Evolutionary conservation across 2,329 filamentous ascomycete species (phyloP), one percentile per base, ranked within the genome.

Genomic region (Epichloe festucae): DNA sequence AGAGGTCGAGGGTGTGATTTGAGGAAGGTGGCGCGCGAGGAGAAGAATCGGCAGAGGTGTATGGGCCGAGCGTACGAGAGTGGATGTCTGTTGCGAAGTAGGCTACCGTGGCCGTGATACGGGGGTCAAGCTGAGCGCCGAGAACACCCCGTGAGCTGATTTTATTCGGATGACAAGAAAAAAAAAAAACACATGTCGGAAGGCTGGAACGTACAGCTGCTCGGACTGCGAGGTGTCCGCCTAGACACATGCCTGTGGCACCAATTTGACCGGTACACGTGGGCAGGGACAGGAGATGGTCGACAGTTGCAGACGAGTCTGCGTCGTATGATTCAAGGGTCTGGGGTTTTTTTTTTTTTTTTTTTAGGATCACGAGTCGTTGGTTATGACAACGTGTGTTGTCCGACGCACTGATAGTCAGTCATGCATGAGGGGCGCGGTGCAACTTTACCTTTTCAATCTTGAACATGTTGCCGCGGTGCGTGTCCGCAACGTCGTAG

Each of bases 51-150:
- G 57, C 79, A 71, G 53, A 61, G 11, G 61, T 49, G 62, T 76
- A 58, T 4, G 79, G 77, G 23, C 89, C 91, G 1, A 97, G 77
- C 8, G 84, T 88, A 52, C 79, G 77, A 56, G 75, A 80, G 72
- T 96, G 91, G 49, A 96, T 82, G 70, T 96, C 91, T 6, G 90
- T 96, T 8, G 88, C 89, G 68, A 96, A 96, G 73, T 89, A 97
- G 65, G 88, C 84, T 34, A 95, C 85, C 39, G 82, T 82, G 34
- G 88, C 87, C 40, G 77, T 76, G 53, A 96, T 79, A 52, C 90
- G 78, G 21, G 78, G 74, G 66, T 96, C 89, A 47, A 96, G 76
- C 60, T 79, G 23, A 47, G 7, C 19, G 43, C 54, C 44, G 50
- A 36, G 39, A 42, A 21, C 2, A 21, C 2, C 7, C 42, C 42